These are phyloP conservation scores for Durusdinium trenchii DNA, from an alignment of 73 alveolate genomes.

Conservation along the genomic window DNA sequence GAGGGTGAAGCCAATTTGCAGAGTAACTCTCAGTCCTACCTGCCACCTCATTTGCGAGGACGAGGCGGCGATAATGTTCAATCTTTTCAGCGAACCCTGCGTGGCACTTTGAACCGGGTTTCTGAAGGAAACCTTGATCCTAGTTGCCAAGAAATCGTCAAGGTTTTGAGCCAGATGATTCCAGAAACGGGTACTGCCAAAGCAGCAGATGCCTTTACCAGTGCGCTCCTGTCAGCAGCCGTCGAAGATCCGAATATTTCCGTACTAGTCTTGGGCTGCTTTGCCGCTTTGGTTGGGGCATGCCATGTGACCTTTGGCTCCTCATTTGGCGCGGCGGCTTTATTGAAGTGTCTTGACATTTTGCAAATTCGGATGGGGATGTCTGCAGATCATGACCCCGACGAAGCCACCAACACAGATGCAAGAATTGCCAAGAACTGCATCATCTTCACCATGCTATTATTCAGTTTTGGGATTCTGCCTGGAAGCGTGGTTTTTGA, in stretches of 20 bases:
- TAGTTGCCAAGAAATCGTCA: constrained; percentile 54
- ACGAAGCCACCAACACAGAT: constrained; percentile 33
- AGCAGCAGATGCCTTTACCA: constrained; percentile 67
- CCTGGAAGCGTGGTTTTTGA: constrained; percentile 92
- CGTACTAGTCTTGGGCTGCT: constrained; percentile 83
- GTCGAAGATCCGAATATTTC: constrained; percentile 74
- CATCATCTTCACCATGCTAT: constrained; percentile 54
- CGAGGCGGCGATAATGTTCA: constrained; percentile 28
- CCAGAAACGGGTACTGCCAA: constrained; percentile 57
- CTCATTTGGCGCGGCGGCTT: constrained; percentile 68
- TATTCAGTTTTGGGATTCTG: constrained; percentile 74
- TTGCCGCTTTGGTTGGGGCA: constrained; percentile 81
- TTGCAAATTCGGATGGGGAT: neutral
- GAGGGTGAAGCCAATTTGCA: neutral
- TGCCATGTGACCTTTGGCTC: constrained; percentile 71
- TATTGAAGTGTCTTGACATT: constrained; percentile 41
- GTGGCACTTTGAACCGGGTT: constrained; percentile 66
- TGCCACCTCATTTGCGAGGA: constrained; percentile 80
- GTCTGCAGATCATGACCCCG: neutral
- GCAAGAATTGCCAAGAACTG: constrained; percentile 82
- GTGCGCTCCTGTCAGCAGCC: constrained; percentile 57
- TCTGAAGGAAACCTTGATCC: constrained; percentile 94
- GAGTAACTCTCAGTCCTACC: neutral
- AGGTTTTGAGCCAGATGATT: constrained; percentile 56
- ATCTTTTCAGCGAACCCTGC: constrained; percentile 60